A percentile compares a stretch with the other conserved stretches of the same genome.
Evolutionary conservation across 805 yeast species (phyloP).

Genomic region (Pichia exigua): DNA sequence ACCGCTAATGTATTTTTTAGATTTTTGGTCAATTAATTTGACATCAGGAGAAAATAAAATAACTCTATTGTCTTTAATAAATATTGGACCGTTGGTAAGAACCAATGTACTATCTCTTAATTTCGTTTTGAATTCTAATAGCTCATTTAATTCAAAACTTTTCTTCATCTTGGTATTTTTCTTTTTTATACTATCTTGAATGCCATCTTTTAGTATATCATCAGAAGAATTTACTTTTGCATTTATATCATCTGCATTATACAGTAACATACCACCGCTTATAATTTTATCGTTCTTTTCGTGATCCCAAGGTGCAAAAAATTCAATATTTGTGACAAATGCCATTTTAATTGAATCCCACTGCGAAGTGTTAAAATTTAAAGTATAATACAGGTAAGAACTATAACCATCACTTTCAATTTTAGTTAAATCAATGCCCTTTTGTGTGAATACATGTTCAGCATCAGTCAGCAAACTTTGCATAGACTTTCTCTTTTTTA

Average conservation of each 20-base stretch:
- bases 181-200: too few relatives aligned
- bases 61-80: constrained; percentile 7
- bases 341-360: constrained; percentile 1
- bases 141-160: neutral
- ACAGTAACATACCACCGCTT: constrained; percentile 2
- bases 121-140: neutral
- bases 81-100: constrained; percentile 1
- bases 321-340: neutral
- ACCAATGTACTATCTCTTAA: neutral
- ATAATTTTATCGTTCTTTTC: neutral
- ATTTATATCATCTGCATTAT: neutral
- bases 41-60: constrained; percentile 7
- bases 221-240: neutral
- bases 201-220: neutral
- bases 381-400: neutral
- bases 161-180: too few relatives aligned
- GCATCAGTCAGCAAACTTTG: neutral
- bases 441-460: neutral
- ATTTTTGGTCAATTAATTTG: constrained; percentile 7
- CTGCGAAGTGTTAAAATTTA: neutral
- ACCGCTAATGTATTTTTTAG: neutral
- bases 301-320: constrained; percentile 5
- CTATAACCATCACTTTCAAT: neutral
- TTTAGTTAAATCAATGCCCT: neutral
- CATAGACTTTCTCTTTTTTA: neutral